These are phyloP conservation scores for Aspergillus pseudotamarii DNA, from an alignment of 2,329 filamentous ascomycete species.

Conservation along the genomic window DNA sequence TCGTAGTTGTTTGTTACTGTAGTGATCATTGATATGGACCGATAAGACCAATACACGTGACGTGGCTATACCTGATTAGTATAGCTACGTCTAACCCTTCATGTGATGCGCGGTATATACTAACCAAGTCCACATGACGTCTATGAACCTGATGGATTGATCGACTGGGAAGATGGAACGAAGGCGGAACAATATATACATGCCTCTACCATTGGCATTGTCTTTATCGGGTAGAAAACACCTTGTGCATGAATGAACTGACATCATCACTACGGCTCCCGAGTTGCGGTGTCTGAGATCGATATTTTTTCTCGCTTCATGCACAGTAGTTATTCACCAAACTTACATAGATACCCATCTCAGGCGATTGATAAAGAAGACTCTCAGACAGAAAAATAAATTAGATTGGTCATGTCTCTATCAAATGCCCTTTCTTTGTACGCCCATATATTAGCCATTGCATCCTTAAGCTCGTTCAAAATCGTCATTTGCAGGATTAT, in stretches of 20 bases:
- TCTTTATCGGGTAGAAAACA: too few relatives aligned
- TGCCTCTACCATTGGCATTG: too few relatives aligned
- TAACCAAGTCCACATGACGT: not conserved
- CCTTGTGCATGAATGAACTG: too few relatives aligned
- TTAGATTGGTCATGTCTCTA: slow-evolving; percentile 21
- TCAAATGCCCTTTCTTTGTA: slow-evolving; percentile 24
- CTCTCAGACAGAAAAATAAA: slow-evolving; percentile 9
- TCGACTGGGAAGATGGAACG: not conserved
- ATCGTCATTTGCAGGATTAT: slow-evolving; percentile 45
- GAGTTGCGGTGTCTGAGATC: not conserved
- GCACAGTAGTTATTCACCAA: not conserved
- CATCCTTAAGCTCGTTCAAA: slow-evolving; percentile 48
- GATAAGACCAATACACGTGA: slow-evolving; percentile 11
- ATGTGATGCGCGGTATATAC: not conserved
- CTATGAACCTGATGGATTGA: not conserved
- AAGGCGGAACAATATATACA: too few relatives aligned
- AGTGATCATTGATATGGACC: slow-evolving; percentile 10
- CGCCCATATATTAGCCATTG: slow-evolving; percentile 15
- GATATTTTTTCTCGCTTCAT: not conserved
- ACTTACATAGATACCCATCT: not conserved
- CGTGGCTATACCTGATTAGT: not conserved
- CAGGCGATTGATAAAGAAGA: slow-evolving; percentile 1
- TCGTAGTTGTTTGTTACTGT: slow-evolving; percentile 5
- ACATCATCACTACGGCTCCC: not conserved
- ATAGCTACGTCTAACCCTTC: not conserved